phyloP scores from a whole-genome alignment of 805 yeast species.

The Candida easanensis region DNA sequence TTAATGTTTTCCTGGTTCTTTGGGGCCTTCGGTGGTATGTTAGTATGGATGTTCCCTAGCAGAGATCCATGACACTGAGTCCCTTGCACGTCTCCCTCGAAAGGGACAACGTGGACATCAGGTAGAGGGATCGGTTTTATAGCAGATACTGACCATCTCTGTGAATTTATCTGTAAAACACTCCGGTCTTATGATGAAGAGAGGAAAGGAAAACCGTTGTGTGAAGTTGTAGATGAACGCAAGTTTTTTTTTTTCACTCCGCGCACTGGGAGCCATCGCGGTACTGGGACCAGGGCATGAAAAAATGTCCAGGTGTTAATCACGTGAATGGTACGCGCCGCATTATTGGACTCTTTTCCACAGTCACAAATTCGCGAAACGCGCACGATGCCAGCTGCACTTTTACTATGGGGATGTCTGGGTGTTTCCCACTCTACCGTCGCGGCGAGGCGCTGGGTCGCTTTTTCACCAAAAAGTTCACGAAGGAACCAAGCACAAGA shows the following conservation, averaged over 20 bases:
- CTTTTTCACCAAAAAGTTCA: constrained; percentile 22
- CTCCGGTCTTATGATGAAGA: constrained; percentile 77
- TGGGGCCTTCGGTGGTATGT: constrained; percentile 75
- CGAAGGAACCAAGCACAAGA: constrained; percentile 9
- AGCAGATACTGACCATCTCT: constrained; percentile 91
- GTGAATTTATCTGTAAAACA: constrained; percentile 64
- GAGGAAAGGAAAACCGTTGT: constrained; percentile 6
- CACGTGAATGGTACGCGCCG: constrained; percentile 10
- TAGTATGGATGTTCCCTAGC: constrained; percentile 32
- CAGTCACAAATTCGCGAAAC: constrained; percentile 14
- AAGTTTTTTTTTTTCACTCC: constrained; percentile 9
- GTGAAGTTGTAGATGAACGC: constrained; percentile 4
- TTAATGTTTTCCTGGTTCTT: constrained; percentile 90
- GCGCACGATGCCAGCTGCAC: neutral
- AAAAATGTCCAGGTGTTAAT: constrained; percentile 15
- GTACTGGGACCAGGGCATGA: neutral
- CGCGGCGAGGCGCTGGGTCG: constrained; percentile 6
- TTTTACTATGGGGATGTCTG: constrained; percentile 7
- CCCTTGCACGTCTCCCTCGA: neutral
- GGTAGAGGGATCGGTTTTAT: neutral
- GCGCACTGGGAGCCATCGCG: neutral
- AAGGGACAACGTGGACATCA: neutral
- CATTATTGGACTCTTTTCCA: constrained; percentile 5
- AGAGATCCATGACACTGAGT: constrained; percentile 1
- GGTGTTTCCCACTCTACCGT: constrained; percentile 4